Evolutionary conservation across 371 early-diverging fungal species (phyloP), one percentile per base, ranked within the genome.

Genomic region (Mortierella sp.): DNA sequence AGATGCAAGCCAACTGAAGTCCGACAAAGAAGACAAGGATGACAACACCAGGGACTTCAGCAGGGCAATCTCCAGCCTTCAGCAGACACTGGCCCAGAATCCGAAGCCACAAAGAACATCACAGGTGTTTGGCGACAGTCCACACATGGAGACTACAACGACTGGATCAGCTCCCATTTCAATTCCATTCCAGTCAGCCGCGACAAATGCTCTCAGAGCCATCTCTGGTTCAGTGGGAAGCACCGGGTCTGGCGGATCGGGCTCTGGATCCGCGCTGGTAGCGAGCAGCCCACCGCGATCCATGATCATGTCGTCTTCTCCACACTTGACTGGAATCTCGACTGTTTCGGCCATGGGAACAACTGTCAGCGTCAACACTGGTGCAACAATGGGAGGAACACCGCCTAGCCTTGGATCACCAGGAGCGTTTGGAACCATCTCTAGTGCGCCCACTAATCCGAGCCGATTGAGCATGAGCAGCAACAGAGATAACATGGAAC

Each of bases 151-250:
- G n/a, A n/a, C n/a, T n/a, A n/a, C n/a, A n/a, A n/a, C 49, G 5
- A 31, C 67, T n/a, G 63, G 73, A 0, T 58, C 73, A 0, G 46
- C 57, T 0, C 73, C 73, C 8, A 73, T 73, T 14, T 53, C 76
- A 21, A 76, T 76, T 28, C 76, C 76, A n/a, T 63, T 51, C 34
- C 76, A 76, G 24, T 76, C 76, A n/a, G 56, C 69, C 0, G 76
- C 76, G 3, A 56, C 76, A 13, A 76, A 60, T 60, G 76, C 76
- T 7, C 54, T 76, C 14, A 47, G 76, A 13, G 76, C 76, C 0
- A 60, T 76, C 19, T 76, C 76, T 39, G 65, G 69, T 21, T 76
- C 76, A 34, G 76, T 76, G 12, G 76, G 76, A n/a, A 76, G 76
- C 31, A 68, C 76, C 28, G 76, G 76, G 12, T 76, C 76, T 2